Evolutionary conservation across 495 filamentous ascomycete genomes (phyloP).

Genomic region (Hypoxylon fragiforme): DNA sequence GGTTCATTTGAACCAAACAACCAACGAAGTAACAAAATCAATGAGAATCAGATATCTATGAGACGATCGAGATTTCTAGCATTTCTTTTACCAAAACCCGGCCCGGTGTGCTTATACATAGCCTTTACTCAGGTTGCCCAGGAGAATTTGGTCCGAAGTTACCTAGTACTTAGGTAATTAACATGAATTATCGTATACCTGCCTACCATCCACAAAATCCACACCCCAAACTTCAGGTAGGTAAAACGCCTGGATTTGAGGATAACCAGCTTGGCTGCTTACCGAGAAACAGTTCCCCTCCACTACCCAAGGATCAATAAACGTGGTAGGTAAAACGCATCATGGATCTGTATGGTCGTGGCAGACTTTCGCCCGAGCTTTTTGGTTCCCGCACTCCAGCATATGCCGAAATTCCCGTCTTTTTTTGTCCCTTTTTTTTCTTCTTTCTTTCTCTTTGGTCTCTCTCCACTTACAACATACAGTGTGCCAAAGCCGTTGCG

Average conservation of each 20-base stretch:
- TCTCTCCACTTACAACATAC: conserved; percentile 2
- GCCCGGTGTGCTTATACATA: conserved; percentile 1
- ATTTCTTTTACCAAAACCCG: conserved; percentile 14
- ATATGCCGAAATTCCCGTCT: conserved; percentile 22
- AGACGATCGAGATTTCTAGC: conserved; percentile 29
- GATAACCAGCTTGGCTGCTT: conserved; percentile 3
- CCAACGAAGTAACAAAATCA: too few relatives aligned
- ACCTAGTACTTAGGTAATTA: conserved; percentile 6
- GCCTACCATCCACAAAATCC: conserved; percentile 8
- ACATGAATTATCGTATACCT: neutral
- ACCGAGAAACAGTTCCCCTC: too few relatives aligned
- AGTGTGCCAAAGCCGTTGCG: conserved; percentile 1
- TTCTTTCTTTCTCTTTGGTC: conserved; percentile 3
- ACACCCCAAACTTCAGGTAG: conserved; percentile 12
- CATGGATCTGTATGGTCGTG: too few relatives aligned
- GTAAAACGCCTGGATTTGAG: neutral
- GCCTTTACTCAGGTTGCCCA: conserved; percentile 20
- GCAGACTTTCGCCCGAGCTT: too few relatives aligned
- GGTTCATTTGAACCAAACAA: neutral
- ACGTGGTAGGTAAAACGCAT: conserved; percentile 9
- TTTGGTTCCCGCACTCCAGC: neutral
- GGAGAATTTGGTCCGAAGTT: conserved; percentile 35
- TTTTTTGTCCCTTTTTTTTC: neutral
- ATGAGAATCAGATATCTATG: conserved; percentile 20
- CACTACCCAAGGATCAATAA: too few relatives aligned